Conservation (phyloP, 257 asterid genomes). For the Nyctanthes arbortristis region DNA sequence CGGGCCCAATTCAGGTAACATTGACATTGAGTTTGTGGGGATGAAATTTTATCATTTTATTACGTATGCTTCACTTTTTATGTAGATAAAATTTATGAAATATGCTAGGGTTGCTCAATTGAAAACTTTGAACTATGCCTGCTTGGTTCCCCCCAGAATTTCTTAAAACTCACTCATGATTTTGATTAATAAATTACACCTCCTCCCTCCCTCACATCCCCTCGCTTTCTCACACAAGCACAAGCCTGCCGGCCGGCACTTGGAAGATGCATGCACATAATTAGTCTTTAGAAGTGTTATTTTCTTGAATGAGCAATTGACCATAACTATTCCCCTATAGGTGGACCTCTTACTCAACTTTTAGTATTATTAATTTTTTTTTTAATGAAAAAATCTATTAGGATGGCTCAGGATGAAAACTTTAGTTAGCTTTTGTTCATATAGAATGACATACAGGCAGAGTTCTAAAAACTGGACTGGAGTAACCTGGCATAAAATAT, state of each 20-base stretch:
- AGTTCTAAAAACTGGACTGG: not conserved
- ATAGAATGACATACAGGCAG: not conserved
- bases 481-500: no score
- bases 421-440: not conserved
- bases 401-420: not conserved
- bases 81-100: not conserved
- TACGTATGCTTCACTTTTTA: not conserved
- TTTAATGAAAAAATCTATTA: not conserved
- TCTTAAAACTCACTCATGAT: no score
- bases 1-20: constrained; percentile 59
- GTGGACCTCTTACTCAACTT: not conserved
- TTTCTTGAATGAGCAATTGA: not conserved
- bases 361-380: no score
- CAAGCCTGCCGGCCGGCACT: no score
- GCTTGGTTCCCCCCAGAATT: not conserved
- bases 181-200: no score
- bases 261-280: no score
- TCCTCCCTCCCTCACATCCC: no score
- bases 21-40: constrained; percentile 5
- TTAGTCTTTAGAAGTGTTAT: no score
- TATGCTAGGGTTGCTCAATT: not conserved
- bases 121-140: not conserved
- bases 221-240: no score
- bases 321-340: not conserved
- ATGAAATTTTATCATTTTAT: not conserved